Base-by-base conservation (phyloP, 2,329 filamentous ascomycete genomes). In the Fusarium annulatum region DNA sequence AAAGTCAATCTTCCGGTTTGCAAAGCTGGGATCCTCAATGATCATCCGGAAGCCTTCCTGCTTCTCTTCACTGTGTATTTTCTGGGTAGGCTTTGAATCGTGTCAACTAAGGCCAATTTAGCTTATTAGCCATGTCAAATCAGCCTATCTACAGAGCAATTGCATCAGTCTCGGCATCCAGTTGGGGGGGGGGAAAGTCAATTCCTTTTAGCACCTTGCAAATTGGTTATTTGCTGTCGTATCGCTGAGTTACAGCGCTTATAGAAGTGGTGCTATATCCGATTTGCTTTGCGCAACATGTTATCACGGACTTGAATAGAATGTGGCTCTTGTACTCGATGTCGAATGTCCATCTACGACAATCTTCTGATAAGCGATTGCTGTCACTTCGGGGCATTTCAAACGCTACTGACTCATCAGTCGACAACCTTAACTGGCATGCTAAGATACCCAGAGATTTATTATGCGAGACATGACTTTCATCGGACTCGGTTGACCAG, bases 151-250 rank as follows among this genome's bases (percentile, higher is more conserved):
- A 28, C 28, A 28, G 28, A 28, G 28, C 9, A 28, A 28, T 28
- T 28, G 7, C 28, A 28, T 9, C 28, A 28, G 28, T 28, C 7
- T 28, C 7, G 28, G 7, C 28, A 9, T 28, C 28, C 28, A 9
- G 28, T 28, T 28, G 2, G 28, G 28, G 7, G 28, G 28, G 7
- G 28, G 28, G 28, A 9, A 28, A 28, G 7, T 28, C 28, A 9
- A 28, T 28, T 28, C 28, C 28, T 28, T 28, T 28, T 21, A 6
- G 39, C 39, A 12, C 39, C 8, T 42, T 42, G 39, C 39, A 16
- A 6, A 16, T n/a, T 7, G 39, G 21, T n/a, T n/a, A 19, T 15
- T 41, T 12, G 9, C 0, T 4, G 5, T 14, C 21, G 2, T 5
- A 14, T n/a, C 7, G 5, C 21, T 15, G 14, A 42, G 5, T 15